A percentile compares a stretch with the other conserved stretches of the same genome.
These are phyloP conservation scores for Skeletonema marinoi DNA, from an alignment of 108 stramenopile genomes.

Conservation along the genomic window DNA sequence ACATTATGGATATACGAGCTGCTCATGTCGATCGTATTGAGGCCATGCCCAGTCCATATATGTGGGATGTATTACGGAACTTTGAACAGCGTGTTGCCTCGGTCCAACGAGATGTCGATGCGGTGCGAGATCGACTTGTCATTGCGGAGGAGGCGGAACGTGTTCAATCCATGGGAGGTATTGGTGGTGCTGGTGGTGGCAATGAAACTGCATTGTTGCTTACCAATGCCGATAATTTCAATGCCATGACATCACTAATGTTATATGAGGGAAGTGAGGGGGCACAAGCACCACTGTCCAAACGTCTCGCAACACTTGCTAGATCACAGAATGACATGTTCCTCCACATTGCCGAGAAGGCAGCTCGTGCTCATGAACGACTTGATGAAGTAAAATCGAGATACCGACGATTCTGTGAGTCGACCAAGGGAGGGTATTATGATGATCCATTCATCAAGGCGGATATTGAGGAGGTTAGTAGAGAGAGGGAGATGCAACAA, in stretches of 20 bases:
- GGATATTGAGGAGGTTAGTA: slow-evolving; percentile 52
- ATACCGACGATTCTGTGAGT: slow-evolving; percentile 49
- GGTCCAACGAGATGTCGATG: slow-evolving; percentile 32
- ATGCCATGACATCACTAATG: slow-evolving; percentile 24
- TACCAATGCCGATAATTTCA: slow-evolving; percentile 4
- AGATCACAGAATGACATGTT: slow-evolving; percentile 59
- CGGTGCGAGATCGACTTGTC: slow-evolving; percentile 21
- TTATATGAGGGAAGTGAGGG: slow-evolving; percentile 21
- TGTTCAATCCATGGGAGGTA: slow-evolving; percentile 11
- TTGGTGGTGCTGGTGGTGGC: not conserved
- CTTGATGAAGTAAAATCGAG: slow-evolving; percentile 56
- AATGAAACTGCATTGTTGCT: slow-evolving; percentile 31
- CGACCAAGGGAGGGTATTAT: slow-evolving; percentile 35
- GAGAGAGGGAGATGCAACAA: slow-evolving; percentile 59
- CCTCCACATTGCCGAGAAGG: slow-evolving; percentile 46
- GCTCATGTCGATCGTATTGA: slow-evolving; percentile 74
- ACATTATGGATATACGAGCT: slow-evolving; percentile 67
- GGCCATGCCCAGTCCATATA: slow-evolving; percentile 76
- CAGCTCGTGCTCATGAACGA: slow-evolving; percentile 55
- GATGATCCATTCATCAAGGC: slow-evolving; percentile 72
- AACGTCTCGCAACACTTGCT: slow-evolving; percentile 31
- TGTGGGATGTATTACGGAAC: slow-evolving; percentile 66
- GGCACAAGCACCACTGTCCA: slow-evolving; percentile 30
- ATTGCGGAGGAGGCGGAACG: slow-evolving; percentile 34
- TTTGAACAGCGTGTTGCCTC: slow-evolving; percentile 55